Base-by-base conservation (phyloP, 192 early-diverging fungal genomes). In the Coemansia sp. region DNA sequence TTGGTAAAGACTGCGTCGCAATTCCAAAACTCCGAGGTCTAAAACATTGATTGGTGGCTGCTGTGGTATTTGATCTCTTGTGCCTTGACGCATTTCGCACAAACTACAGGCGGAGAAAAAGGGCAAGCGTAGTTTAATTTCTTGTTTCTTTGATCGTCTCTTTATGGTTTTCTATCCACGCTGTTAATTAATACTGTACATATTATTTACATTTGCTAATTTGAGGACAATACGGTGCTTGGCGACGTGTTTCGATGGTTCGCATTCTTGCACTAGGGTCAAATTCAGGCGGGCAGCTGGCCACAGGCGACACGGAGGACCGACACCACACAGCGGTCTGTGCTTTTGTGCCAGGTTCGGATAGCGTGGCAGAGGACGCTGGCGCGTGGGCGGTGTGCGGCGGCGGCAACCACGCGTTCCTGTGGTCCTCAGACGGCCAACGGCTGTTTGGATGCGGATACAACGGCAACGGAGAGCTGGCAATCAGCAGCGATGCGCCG, bases 251-350 rank as follows among this genome's bases (percentile, higher is more conserved):
- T 22, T 16, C 3, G 41, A 77, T 81, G 78, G 69, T 59, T 15
- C 3, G 19, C 3, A 62, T 80, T 43, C 39, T 59, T n/a, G 61
- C 78, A 3, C 63, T 84, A 0, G 83, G 79, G 19, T 84, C 83
- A 3, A 80, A 84, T 63, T 79, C 84, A 49, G 41, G 76, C 46
- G 76, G 84, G 0, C 76, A 85, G 66, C 67, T 85, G 8, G 80
- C 73, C 5, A 72, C 68, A 12, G 67, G 71, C 54, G 39, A 62
- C 55, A 26, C 48, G 22, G 68, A 80, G 5, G 82, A 84, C 37
- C 68, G 56, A 21, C 74, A 73, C 49, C 18, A 55, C 55, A 52
- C 61, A 13, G 42, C 47, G 11, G 11, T 37, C 15, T 61, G 77
- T 15, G 13, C 3, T 43, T 62, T 67, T 42, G 42, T 43, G 10